These are phyloP conservation scores for Cicer yamashitae DNA, from an alignment of 306 rosid genomes.

Conservation along the genomic window DNA sequence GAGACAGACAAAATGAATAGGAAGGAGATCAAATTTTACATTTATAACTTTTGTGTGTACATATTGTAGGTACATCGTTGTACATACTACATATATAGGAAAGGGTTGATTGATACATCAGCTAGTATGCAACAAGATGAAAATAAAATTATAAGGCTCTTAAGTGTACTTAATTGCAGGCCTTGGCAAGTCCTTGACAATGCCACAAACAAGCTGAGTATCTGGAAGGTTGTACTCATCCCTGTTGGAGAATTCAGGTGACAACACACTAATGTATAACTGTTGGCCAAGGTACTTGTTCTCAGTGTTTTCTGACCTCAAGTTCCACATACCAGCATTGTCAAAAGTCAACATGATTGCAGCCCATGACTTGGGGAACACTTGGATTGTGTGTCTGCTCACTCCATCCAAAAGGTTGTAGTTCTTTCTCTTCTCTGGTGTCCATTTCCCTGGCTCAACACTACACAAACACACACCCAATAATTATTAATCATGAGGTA, in stretches of 20 bases:
- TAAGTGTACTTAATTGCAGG: slow-evolving; percentile 47
- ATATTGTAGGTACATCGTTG: background rate
- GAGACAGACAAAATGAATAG: background rate
- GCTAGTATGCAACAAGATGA: background rate
- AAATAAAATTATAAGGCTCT: too few relatives aligned
- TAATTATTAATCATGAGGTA: background rate
- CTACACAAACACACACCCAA: background rate
- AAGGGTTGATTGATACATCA: slow-evolving; percentile 30
- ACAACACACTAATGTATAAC: slow-evolving; percentile 57
- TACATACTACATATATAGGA: background rate
- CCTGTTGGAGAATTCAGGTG: slow-evolving; percentile 54
- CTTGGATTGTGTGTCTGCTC: slow-evolving; percentile 81
- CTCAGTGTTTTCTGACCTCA: slow-evolving; percentile 66
- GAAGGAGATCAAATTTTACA: slow-evolving; percentile 17
- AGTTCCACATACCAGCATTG: slow-evolving; percentile 80
- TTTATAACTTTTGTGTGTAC: background rate
- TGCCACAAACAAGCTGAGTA: slow-evolving; percentile 56
- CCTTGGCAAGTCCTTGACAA: slow-evolving; percentile 56
- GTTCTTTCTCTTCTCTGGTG: slow-evolving; percentile 59
- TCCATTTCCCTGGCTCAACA: slow-evolving; percentile 79
- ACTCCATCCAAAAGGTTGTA: slow-evolving; percentile 80
- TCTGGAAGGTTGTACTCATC: slow-evolving; percentile 74
- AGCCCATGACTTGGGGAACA: slow-evolving; percentile 74
- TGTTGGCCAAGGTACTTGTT: slow-evolving; percentile 72
- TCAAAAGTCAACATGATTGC: slow-evolving; percentile 68